These are phyloP conservation scores for Pseudogymnoascus sp. DNA, from an alignment of 2,329 filamentous ascomycete genomes.

Conservation along the genomic window DNA sequence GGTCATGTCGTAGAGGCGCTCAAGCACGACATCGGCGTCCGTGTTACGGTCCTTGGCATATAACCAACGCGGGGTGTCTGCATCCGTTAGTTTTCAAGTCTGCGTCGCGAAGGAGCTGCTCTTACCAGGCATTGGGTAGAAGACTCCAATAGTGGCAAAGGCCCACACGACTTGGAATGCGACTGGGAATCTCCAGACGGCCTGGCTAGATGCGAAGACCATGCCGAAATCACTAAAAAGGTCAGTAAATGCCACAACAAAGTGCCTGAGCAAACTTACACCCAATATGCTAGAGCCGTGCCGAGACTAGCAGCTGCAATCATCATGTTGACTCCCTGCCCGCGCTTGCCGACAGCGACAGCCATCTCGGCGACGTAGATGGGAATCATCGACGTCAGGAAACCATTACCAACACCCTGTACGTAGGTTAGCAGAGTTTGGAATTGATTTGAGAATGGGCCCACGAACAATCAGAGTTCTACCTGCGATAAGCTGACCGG, in stretches of 20 bases:
- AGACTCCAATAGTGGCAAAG: slow-evolving; percentile 21
- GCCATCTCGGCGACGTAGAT: slow-evolving; percentile 29
- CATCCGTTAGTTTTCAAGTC: slow-evolving; percentile 10
- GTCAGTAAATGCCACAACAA: slow-evolving; percentile 23
- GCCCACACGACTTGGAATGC: slow-evolving; percentile 28
- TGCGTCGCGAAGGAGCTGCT: slow-evolving; percentile 13
- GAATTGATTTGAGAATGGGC: not conserved
- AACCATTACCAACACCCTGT: slow-evolving; percentile 30
- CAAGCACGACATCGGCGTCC: not conserved
- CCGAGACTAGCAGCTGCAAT: slow-evolving; percentile 25
- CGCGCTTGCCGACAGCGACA: slow-evolving; percentile 22
- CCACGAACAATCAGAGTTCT: slow-evolving; percentile 24
- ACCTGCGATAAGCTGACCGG: slow-evolving; percentile 28
- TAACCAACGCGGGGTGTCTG: slow-evolving; percentile 27
- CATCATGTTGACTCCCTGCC: slow-evolving; percentile 26
- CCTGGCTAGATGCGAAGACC: slow-evolving; percentile 24
- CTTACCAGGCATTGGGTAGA: slow-evolving; percentile 12
- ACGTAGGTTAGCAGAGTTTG: not conserved
- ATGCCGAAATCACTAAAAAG: slow-evolving; percentile 26
- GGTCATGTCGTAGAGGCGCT: not conserved
- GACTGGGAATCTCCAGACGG: slow-evolving; percentile 29
- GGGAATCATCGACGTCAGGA: slow-evolving; percentile 26
- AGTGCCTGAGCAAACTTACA: slow-evolving; percentile 24
- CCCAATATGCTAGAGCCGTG: slow-evolving; percentile 29
- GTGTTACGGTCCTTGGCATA: slow-evolving; percentile 19